Evolutionary conservation across 257 asterid species (phyloP), one percentile per base, ranked within the genome.

Genomic region (Gardenia jasminoides): DNA sequence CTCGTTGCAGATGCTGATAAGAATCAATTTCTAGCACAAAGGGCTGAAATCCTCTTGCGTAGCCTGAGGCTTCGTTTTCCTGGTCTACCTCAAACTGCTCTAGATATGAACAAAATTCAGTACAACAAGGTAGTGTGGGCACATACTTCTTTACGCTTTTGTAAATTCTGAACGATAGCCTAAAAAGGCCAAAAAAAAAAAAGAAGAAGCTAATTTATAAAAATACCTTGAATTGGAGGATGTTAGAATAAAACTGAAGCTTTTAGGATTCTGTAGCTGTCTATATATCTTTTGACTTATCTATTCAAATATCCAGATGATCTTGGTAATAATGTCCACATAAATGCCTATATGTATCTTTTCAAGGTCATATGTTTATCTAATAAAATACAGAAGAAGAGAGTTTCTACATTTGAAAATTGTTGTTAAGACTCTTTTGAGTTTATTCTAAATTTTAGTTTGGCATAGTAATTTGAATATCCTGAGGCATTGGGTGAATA

Each of bases 71-170:
- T 82, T 59, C 94, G 97, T 41, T 96, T 92, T 74, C 99, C 99
- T 4, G 95, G 97, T 66, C 97, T 96, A 67, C 98, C 99, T 74
- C 99, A 96, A 79, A 93, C 99, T 76, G 93, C 99, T 6, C 84
- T 96, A 46, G 98, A 96, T 74, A 96, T 93, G 98, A 88, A 88
- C 92, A 93, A 96, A 84, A 96, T 96, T 79, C 99, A 93, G 84
- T 92, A 90, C 81, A 93, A 96, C 92, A 96, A 89, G 98, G 99
- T 96, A 67, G 9, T 26, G 20, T 61, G 56, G 47, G 13, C 10
- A 2, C 39, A 62, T 30, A 0, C 68, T 80, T 68, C 16, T 28
- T 70, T 56, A 19, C 20, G 19, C 24, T 26, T 6, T 20, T 36
- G 13, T 20, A 16, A 33, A 67, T 31, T 28, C 41, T 48, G 16